Evolutionary conservation across 192 early-diverging fungal species (phyloP).

Genomic region (Podila horticola): DNA sequence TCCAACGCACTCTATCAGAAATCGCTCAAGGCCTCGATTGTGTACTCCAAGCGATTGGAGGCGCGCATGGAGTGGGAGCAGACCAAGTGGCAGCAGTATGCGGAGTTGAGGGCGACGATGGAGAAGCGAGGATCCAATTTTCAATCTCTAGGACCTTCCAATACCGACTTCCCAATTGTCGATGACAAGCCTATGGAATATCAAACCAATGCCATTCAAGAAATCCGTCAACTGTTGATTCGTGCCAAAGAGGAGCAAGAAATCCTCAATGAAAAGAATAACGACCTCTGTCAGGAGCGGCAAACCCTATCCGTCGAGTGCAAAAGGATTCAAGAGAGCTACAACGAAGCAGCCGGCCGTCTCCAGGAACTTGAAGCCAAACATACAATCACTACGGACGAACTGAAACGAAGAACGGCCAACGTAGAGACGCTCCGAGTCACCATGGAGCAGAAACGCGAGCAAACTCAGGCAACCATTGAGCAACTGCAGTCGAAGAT

Average conservation of each 20-base stretch:
- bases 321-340: not conserved
- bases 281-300: not conserved
- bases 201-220: not conserved
- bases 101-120: not conserved
- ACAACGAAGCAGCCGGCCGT: not conserved
- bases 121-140: not conserved
- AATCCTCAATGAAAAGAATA: not conserved
- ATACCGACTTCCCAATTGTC: not conserved
- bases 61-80: not conserved
- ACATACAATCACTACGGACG: not conserved
- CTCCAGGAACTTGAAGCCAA: not conserved
- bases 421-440: not conserved
- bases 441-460: not conserved
- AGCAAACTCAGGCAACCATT: not conserved
- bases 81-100: not conserved
- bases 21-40: not conserved
- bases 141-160: no score
- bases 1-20: not conserved
- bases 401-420: conserved; percentile 1
- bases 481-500: conserved; percentile 3
- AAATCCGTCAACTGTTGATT: not conserved
- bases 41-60: not conserved
- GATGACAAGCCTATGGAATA: not conserved
- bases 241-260: not conserved
- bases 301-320: not conserved